phyloP scores from a whole-genome alignment of 441 rosid genomes.

The Pelargonium australe region DNA sequence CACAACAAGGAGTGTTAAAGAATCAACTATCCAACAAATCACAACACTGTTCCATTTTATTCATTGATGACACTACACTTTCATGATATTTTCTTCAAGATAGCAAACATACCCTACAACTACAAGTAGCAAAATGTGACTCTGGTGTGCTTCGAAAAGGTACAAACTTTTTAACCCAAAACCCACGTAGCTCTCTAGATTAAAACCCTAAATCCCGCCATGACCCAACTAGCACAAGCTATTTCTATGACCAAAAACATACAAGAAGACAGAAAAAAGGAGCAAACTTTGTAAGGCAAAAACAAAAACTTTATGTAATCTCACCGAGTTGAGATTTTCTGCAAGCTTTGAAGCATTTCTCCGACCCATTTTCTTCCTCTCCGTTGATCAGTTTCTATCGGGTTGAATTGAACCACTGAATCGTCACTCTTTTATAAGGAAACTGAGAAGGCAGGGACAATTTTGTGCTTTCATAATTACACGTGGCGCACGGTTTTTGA shows the following conservation, averaged over 20 bases:
- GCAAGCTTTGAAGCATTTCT: constrained; percentile 15
- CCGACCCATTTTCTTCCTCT: constrained; percentile 19
- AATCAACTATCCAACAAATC: too few relatives aligned
- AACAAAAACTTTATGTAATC: neutral
- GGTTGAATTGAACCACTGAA: too few relatives aligned
- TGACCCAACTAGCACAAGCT: neutral
- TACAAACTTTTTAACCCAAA: neutral
- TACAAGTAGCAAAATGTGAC: neutral
- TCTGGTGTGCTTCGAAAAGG: neutral
- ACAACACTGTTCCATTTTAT: too few relatives aligned
- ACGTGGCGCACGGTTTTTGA: too few relatives aligned
- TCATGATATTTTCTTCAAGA: neutral
- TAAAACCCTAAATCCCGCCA: neutral
- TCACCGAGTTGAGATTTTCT: constrained; percentile 17
- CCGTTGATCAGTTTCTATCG: neutral
- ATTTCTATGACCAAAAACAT: neutral
- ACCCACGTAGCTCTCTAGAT: neutral
- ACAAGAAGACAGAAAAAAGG: neutral
- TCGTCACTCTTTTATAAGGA: neutral
- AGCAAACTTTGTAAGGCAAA: neutral
- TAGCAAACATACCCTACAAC: neutral
- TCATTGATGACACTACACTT: neutral
- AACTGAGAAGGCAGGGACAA: neutral
- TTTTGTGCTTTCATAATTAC: neutral
- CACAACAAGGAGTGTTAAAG: too few relatives aligned